A percentile compares a stretch with the other conserved stretches of the same genome.
Conservation (phyloP, 2,329 filamentous ascomycete genomes). For the Peltaster fructicola region DNA sequence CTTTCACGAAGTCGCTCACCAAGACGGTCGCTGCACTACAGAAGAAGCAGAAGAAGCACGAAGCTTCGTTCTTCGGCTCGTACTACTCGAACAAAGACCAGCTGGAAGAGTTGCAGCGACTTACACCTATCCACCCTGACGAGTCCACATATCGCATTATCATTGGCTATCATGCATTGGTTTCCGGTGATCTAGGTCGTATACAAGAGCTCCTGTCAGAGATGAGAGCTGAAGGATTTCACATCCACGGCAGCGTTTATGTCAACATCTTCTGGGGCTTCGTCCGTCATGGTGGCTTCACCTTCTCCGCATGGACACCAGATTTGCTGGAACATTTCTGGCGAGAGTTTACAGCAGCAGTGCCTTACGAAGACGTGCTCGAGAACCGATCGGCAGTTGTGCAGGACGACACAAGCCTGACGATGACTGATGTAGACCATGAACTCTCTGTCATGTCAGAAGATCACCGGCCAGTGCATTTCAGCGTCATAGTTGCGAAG, state of each 20-base stretch:
- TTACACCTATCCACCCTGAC: conserved; percentile 53
- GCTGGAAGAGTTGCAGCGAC: conserved; percentile 41
- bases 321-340: conserved; percentile 51
- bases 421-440: conserved; percentile 8
- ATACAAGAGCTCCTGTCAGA: conserved; percentile 59
- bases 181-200: conserved; percentile 51
- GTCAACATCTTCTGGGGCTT: conserved; percentile 74
- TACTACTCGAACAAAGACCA: conserved; percentile 8
- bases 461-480: conserved; percentile 13
- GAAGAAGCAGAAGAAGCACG: conserved; percentile 31
- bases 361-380: background rate
- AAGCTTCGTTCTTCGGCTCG: conserved; percentile 25
- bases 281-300: conserved; percentile 47
- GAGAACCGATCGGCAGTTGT: conserved; percentile 3
- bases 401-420: conserved; percentile 7
- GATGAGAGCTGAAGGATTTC: conserved; percentile 53
- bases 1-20: conserved; percentile 31
- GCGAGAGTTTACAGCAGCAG: conserved; percentile 40
- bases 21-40: conserved; percentile 25
- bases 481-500: conserved; percentile 35
- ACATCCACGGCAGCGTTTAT: conserved; percentile 60
- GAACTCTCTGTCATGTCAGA: conserved; percentile 5
- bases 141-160: conserved; percentile 64
- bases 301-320: conserved; percentile 53
- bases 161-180: conserved; percentile 53